Base-by-base conservation (phyloP, 352 stramenopile species). In the Pythium oligandrum region DNA sequence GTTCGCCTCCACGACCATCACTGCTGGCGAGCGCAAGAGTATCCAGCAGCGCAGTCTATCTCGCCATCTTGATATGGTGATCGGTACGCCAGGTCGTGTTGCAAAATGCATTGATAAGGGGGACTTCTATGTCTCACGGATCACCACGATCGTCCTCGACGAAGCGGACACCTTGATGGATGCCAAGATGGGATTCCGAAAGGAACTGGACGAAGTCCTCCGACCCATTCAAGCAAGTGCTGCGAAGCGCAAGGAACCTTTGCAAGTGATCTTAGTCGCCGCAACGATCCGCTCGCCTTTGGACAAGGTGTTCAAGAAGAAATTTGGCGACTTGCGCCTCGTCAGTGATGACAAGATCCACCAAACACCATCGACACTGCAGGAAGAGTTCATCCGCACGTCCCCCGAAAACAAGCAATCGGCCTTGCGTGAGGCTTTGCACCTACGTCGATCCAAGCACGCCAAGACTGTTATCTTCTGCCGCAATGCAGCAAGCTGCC, bases 131-230 rank as follows among this genome's bases (percentile, higher is more conserved):
- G 61, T 94, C n/a, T 92, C 81, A n/a, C 72, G 68, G 3, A 68
- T 92, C 40, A 56, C 73, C 37, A 88, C 77, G 3, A 48, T 92
- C 44, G 74, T 92, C 38, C 49, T 90, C 5, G 83, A 94, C 53
- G 83, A 94, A 53, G 83, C 83, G 6, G 83, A 94, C 44, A 92
- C 78, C 50, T 49, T 94, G 2, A 73, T 94, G 17, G 82, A 92
- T 52, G 77, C 75, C 42, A 92, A 90, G 50, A 90, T 90, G 78
- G 83, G 83, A 6, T 94, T 94, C 54, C 70, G 74, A 3, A 75
- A 64, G 30, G 78, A 90, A 53, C 59, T 94, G 11, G 82, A 94
- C 51, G 76, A 70, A 6, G 76, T 94, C 17, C 61, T 94, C 10
- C 63, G 51, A 1, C 68, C 79, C 1, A 81, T 92, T 42, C 74